These are phyloP conservation scores for Neopestalotiopsis sp. DNA, from an alignment of 2,329 filamentous ascomycete species.

Conservation along the genomic window DNA sequence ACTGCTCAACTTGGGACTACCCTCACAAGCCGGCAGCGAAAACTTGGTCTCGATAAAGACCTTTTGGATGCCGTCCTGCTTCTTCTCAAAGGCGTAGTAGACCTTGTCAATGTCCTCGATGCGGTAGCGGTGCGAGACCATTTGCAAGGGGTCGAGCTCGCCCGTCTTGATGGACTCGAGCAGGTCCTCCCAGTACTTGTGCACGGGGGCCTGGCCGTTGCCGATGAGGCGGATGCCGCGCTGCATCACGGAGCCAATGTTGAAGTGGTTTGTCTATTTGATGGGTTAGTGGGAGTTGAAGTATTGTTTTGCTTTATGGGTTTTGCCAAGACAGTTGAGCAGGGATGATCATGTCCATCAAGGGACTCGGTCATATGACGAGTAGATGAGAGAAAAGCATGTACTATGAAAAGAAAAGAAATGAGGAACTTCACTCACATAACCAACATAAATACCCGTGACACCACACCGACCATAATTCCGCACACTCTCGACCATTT, in stretches of 20 bases:
- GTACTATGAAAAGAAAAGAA: background rate
- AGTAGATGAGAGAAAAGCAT: no score
- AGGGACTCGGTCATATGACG: slow-evolving; percentile 8
- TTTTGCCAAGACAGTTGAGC: background rate
- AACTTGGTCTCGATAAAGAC: slow-evolving; percentile 69
- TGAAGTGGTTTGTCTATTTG: slow-evolving; percentile 75
- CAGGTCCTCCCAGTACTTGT: slow-evolving; percentile 84
- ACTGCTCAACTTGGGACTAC: slow-evolving; percentile 49
- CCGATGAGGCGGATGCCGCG: slow-evolving; percentile 80
- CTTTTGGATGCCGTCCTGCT: slow-evolving; percentile 79
- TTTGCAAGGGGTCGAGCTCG: slow-evolving; percentile 76
- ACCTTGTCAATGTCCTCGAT: slow-evolving; percentile 75
- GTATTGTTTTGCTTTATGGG: no score
- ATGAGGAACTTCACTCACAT: slow-evolving; percentile 44
- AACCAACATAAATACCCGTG: slow-evolving; percentile 72
- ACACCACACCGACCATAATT: slow-evolving; percentile 77
- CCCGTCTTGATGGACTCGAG: slow-evolving; percentile 69
- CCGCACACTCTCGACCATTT: slow-evolving; percentile 76
- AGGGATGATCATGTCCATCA: background rate
- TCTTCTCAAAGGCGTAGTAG: slow-evolving; percentile 66
- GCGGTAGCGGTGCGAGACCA: slow-evolving; percentile 79
- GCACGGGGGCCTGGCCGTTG: slow-evolving; percentile 73
- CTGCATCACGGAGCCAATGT: slow-evolving; percentile 84
- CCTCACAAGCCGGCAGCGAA: slow-evolving; percentile 50
- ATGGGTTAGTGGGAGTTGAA: background rate